Conservation (phyloP, 1,284 basidiomycete genomes). For the Tilletia indica region DNA sequence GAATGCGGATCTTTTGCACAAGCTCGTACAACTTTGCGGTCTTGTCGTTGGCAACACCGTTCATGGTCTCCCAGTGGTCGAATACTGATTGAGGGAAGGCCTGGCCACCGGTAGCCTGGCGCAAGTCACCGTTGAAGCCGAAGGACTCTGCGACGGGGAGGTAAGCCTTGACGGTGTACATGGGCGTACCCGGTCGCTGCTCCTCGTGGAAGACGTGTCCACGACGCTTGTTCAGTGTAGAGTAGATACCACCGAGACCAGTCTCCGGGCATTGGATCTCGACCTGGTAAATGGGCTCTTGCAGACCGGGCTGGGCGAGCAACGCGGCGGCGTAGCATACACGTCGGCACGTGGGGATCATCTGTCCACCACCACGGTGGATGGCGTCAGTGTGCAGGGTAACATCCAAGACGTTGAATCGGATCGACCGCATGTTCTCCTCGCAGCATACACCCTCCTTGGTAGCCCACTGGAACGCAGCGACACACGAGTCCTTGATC, state of each 20-base stretch:
- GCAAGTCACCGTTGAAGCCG: conserved; percentile 96
- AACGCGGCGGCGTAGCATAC: conserved; percentile 93
- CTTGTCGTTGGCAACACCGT: conserved; percentile 68
- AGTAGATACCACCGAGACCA: conserved; percentile 98
- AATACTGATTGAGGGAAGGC: conserved; percentile 97
- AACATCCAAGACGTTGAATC: conserved; percentile 94
- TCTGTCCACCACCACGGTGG: conserved; percentile 98
- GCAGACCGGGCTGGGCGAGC: conserved; percentile 84
- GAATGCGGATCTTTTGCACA: conserved; percentile 70
- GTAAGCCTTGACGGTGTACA: conserved; percentile 99
- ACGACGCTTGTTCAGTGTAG: conserved; percentile 88
- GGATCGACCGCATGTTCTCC: conserved; percentile 98
- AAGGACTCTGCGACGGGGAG: conserved; percentile 96
- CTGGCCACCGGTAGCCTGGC: conserved; percentile 88
- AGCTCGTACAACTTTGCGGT: conserved; percentile 86
- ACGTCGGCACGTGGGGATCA: conserved; percentile 93
- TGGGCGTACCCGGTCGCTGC: conserved; percentile 93
- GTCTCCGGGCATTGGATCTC: conserved; percentile 98
- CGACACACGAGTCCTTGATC: conserved; percentile 99
- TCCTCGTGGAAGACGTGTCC: conserved; percentile 98
- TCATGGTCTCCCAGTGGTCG: conserved; percentile 68
- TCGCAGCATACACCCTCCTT: conserved; percentile 81
- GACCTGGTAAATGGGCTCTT: conserved; percentile 96
- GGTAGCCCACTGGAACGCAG: conserved; percentile 99
- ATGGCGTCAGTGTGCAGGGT: conserved; percentile 98